Conservation (phyloP, 192 early-diverging fungal genomes). For the Chytriomyces sp. region DNA sequence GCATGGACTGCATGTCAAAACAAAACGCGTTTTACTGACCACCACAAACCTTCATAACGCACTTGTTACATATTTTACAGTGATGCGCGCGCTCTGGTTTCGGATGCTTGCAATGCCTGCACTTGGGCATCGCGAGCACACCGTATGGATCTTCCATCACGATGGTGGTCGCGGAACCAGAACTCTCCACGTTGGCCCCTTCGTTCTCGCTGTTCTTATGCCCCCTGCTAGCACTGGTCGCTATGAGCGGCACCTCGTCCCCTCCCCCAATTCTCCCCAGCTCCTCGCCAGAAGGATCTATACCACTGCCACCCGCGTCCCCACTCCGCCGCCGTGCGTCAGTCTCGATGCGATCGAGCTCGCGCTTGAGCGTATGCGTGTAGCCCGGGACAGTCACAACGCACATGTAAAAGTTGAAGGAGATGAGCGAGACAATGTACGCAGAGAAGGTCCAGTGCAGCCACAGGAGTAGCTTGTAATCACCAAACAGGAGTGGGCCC, state of each 20-base stretch:
- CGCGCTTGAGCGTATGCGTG: background rate
- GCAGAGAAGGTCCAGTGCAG: constrained; percentile 26
- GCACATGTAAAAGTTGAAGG: constrained; percentile 45
- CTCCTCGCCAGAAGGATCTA: background rate
- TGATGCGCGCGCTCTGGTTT: constrained; percentile 51
- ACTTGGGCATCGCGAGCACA: constrained; percentile 8
- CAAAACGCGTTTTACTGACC: too few relatives aligned
- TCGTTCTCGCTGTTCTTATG: too few relatives aligned
- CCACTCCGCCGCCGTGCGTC: too few relatives aligned
- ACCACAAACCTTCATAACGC: constrained; percentile 53
- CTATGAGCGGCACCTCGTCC: background rate
- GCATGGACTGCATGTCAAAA: too few relatives aligned
- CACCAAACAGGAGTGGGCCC: background rate
- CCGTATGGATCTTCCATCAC: constrained; percentile 4
- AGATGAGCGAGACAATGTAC: constrained; percentile 39
- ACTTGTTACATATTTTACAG: constrained; percentile 48
- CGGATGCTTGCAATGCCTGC: constrained; percentile 17
- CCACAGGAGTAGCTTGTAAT: background rate
- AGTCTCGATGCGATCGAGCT: too few relatives aligned
- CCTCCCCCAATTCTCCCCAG: too few relatives aligned
- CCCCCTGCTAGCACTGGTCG: background rate
- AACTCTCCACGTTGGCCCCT: too few relatives aligned
- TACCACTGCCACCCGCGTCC: too few relatives aligned
- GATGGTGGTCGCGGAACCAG: background rate
- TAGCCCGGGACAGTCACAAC: constrained; percentile 36